These are phyloP conservation scores for Lactifluus pinguis DNA, from an alignment of 768 basidiomycete genomes.

Conservation along the genomic window DNA sequence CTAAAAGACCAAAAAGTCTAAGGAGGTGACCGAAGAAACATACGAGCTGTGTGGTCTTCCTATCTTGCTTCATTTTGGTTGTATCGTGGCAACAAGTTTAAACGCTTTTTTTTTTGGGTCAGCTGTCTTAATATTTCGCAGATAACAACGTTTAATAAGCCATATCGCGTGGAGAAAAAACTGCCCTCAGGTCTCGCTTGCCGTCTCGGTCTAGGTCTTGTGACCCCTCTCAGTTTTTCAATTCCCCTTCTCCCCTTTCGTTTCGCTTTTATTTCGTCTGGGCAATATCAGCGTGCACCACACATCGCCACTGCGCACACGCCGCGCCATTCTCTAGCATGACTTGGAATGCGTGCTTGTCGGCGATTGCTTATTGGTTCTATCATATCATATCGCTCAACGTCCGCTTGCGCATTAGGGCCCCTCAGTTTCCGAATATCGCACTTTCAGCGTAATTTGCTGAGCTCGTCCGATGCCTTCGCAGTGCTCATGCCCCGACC, in stretches of 20 bases:
- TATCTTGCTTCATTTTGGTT: not conserved
- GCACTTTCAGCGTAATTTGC: constrained; percentile 4
- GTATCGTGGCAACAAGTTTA: not conserved
- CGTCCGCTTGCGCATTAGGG: not conserved
- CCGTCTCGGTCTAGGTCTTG: not conserved
- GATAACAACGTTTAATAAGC: not conserved
- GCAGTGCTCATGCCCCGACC: not conserved
- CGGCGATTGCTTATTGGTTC: no score
- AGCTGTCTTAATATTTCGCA: not conserved
- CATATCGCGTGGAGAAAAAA: not conserved
- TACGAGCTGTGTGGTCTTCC: not conserved
- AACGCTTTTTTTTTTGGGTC: not conserved
- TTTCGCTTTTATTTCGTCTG: not conserved
- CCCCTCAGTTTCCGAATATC: not conserved
- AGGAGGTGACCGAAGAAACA: not conserved
- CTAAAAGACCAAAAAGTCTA: not conserved
- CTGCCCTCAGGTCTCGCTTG: not conserved
- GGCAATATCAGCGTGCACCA: not conserved
- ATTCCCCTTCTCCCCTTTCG: no score
- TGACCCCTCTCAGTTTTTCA: not conserved
- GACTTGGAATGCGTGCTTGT: not conserved
- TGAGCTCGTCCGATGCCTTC: not conserved
- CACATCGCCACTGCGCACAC: not conserved
- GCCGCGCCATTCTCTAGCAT: not conserved
- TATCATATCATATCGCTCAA: no score